Conservation (phyloP, 495 filamentous ascomycete genomes). For the Friedmanniomyces endolithicus region DNA sequence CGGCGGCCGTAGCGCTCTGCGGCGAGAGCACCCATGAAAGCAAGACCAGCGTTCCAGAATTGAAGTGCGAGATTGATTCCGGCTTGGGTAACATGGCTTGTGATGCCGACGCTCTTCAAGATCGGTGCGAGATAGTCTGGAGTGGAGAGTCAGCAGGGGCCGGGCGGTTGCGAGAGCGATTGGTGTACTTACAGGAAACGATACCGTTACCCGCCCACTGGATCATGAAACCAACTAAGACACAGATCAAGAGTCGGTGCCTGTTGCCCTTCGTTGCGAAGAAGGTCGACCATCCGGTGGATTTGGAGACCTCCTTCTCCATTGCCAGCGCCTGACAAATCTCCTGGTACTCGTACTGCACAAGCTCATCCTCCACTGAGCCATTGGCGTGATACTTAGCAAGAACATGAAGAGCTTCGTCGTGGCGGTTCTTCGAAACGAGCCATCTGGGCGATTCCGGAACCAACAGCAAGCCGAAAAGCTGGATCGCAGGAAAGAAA, state of each 20-base stretch:
- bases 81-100: not conserved
- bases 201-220: not conserved
- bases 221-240: not conserved
- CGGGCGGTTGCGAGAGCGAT: no score
- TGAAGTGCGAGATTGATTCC: conserved; percentile 4
- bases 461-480: not conserved
- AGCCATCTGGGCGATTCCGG: not conserved
- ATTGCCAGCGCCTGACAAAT: not conserved
- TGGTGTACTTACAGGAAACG: not conserved
- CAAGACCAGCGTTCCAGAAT: conserved; percentile 1
- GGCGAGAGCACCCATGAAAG: conserved; percentile 1
- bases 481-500: not conserved
- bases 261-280: not conserved
- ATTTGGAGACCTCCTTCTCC: not conserved
- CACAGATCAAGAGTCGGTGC: not conserved
- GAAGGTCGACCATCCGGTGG: not conserved
- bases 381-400: not conserved
- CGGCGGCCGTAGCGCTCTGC: conserved; percentile 11
- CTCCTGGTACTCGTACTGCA: not conserved
- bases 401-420: not conserved
- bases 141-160: conserved; percentile 15
- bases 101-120: conserved; percentile 24
- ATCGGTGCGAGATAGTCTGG: conserved; percentile 8
- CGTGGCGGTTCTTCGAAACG: not conserved
- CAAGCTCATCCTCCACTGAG: not conserved